Percentiles rank a stretch among this genome's conserved stretches.
Evolutionary conservation across 768 basidiomycete species (phyloP).

Genomic region (Suillus subalutaceus): DNA sequence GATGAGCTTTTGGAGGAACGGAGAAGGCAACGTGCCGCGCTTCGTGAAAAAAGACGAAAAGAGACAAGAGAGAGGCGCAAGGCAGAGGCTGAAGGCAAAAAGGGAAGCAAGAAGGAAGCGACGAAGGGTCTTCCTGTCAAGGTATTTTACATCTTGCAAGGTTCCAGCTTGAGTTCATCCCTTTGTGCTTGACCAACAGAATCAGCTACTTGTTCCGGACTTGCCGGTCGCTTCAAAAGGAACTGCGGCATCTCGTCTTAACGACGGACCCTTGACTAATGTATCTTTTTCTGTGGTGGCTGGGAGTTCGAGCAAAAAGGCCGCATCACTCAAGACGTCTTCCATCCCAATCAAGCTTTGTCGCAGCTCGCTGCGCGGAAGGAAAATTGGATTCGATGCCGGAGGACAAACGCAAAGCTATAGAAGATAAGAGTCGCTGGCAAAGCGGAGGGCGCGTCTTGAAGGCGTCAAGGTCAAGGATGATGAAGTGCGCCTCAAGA

Average conservation of each 20-base stretch:
- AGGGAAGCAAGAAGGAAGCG: conserved; percentile 45
- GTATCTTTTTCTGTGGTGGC: conserved; percentile 71
- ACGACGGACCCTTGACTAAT: conserved; percentile 51
- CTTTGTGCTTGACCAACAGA: conserved; percentile 39
- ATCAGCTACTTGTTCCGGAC: conserved; percentile 75
- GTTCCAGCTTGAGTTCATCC: background rate
- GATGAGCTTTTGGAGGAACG: conserved; percentile 86
- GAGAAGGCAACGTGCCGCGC: conserved; percentile 70
- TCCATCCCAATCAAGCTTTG: conserved; percentile 59
- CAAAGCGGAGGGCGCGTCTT: conserved; percentile 82
- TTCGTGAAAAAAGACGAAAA: conserved; percentile 84
- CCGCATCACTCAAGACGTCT: conserved; percentile 61
- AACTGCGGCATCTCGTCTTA: conserved; percentile 20
- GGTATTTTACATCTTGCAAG: conserved; percentile 36
- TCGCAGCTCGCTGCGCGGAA: conserved; percentile 77
- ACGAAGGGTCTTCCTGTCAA: conserved; percentile 14
- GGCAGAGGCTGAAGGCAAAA: conserved; percentile 60
- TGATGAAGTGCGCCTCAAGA: conserved; percentile 83
- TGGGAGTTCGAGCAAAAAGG: conserved; percentile 53
- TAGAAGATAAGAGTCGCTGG: conserved; percentile 68
- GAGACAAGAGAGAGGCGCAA: conserved; percentile 84
- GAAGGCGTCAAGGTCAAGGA: conserved; percentile 93
- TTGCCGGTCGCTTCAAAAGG: conserved; percentile 21
- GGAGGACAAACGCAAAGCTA: conserved; percentile 77
- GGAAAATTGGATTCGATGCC: conserved; percentile 73